Base-by-base conservation (phyloP, 2,329 filamentous ascomycete species). In the Phyllosticta ampelicida region DNA sequence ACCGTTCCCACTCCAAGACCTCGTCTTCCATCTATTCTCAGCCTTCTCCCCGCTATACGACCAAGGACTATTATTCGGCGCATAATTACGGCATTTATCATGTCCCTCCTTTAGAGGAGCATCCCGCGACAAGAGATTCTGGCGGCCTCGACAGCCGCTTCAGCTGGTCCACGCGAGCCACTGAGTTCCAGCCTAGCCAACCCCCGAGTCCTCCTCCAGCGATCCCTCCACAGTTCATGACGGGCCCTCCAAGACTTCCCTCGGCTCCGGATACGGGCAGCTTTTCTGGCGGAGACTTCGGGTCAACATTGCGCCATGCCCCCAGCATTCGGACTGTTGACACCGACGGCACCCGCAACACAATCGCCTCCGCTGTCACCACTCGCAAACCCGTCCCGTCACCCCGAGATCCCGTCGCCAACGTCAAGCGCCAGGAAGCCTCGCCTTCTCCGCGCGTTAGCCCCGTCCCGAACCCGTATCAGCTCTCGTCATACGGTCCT, bases 11-110 rank as follows among this genome's bases (percentile, higher is more conserved):
- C 6, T 58, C 56, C 26, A 50, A 58, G 13, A 53, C 69, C 44
- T 65, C 67, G 20, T 86, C 84, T 29, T 86, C 85, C 16, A 63
- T 84, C 52, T 86, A 87, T 67, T 83, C 83, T 51, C 78, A 81
- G 67, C 77, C 75, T 51, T 81, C 77, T 61, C 77, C 77, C 13
- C 16, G 21, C 9, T n/a, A 48, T 3, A 53, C 53, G 3, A 16
- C 11, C 36, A 44, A 44, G 36, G 36, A 44, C 13, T 16, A n/a
- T 16, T 44, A 44, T n/a, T 44, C 36, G 36, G 36, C 36, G 36
- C 36, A n/a, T 44, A 44, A 44, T 18, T 50, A 55, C 20, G 53
- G 51, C n/a, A 28, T 55, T 48, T 58, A 56, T 30, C 51, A 60
- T n/a, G 57, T 62, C 6, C 53, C 44, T 48, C 52, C 58, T 18